These are phyloP conservation scores for Trametes coccinea DNA, from an alignment of 768 basidiomycete genomes.

Conservation along the genomic window DNA sequence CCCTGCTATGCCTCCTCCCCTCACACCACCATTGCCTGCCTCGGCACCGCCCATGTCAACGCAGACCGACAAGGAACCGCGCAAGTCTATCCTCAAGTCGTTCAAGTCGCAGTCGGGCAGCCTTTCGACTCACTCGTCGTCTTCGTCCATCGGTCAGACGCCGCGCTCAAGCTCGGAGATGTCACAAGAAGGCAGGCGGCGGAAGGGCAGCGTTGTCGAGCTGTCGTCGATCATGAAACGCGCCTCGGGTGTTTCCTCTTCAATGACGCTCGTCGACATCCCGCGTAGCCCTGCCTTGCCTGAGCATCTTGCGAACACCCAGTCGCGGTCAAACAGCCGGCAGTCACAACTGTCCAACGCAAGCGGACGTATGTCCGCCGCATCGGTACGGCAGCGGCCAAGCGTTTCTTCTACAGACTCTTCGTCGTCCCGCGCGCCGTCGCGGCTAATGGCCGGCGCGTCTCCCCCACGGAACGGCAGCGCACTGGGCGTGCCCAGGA, in stretches of 20 bases:
- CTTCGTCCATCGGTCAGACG: slow-evolving; percentile 31
- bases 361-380: slow-evolving; percentile 13
- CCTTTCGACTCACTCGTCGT: slow-evolving; percentile 24
- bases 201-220: slow-evolving; percentile 47
- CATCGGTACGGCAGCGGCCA: slow-evolving; percentile 20
- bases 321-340: slow-evolving; percentile 26
- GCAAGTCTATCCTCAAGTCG: slow-evolving; percentile 73
- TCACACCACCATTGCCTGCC: slow-evolving; percentile 22
- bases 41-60: slow-evolving; percentile 27
- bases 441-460: slow-evolving; percentile 10
- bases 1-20: slow-evolving; percentile 24
- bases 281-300: slow-evolving; percentile 65
- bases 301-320: slow-evolving; percentile 28
- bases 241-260: slow-evolving; percentile 33
- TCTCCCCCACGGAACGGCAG: slow-evolving; percentile 36
- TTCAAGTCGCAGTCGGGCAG: slow-evolving; percentile 52
- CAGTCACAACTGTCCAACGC: slow-evolving; percentile 23
- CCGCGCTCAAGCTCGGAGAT: slow-evolving; percentile 34
- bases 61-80: slow-evolving; percentile 46
- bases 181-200: slow-evolving; percentile 41
- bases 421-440: slow-evolving; percentile 23
- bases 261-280: slow-evolving; percentile 43
- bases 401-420: slow-evolving; percentile 27
- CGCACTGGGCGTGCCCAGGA: slow-evolving; percentile 30
- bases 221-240: slow-evolving; percentile 37